Conservation (phyloP, 768 basidiomycete genomes). For the Phylloporus sp. region DNA sequence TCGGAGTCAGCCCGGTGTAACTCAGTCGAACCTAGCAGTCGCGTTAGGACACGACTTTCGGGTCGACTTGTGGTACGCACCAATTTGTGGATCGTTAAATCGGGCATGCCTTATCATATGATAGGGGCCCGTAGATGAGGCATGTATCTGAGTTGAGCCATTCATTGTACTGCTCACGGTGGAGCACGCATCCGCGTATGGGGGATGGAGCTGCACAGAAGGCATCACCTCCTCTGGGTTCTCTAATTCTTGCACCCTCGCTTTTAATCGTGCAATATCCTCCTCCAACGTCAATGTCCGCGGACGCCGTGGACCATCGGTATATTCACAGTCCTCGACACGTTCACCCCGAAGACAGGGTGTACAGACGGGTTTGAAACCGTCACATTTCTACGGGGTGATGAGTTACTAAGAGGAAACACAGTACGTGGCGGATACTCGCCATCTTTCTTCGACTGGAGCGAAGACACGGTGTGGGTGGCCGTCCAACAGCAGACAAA, state of each 20-base stretch:
- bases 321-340: constrained; percentile 68
- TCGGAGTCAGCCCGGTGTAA: background rate
- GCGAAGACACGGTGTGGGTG: background rate
- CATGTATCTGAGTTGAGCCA: background rate
- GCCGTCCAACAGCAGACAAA: background rate
- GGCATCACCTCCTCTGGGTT: constrained; percentile 46
- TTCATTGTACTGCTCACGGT: background rate
- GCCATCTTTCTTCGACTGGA: constrained; percentile 50
- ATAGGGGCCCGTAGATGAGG: background rate
- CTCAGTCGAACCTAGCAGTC: background rate
- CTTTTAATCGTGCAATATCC: constrained; percentile 50
- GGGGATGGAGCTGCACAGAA: constrained; percentile 48
- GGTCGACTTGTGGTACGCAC: background rate
- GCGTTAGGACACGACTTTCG: background rate
- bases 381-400: constrained; percentile 58
- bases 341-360: constrained; percentile 59
- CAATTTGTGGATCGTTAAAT: background rate
- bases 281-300: constrained; percentile 59
- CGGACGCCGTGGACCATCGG: constrained; percentile 59
- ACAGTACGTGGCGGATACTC: background rate
- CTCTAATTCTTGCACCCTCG: constrained; percentile 55
- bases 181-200: constrained; percentile 32
- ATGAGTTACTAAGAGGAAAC: background rate
- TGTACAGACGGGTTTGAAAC: constrained; percentile 57
- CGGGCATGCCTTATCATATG: background rate